A percentile compares a stretch with the other conserved stretches of the same genome.
phyloP scores from a whole-genome alignment of 768 basidiomycete species.

The Pisolithus marmoratus region DNA sequence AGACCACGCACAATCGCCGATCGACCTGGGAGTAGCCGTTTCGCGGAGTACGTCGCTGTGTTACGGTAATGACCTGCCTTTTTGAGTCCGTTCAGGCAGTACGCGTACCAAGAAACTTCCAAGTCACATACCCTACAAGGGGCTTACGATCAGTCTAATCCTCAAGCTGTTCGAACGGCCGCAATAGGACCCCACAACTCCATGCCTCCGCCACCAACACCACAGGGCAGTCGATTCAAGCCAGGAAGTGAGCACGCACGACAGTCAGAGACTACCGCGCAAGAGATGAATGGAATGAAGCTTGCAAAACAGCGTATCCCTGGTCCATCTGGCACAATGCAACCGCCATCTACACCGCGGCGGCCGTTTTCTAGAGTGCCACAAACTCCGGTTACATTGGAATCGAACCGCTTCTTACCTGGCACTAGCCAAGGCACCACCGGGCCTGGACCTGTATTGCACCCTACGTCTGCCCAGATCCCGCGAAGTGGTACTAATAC shows the following conservation, averaged over 20 bases:
- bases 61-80: conserved; percentile 12
- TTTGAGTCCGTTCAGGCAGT: conserved; percentile 46
- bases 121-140: conserved; percentile 35
- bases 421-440: conserved; percentile 19
- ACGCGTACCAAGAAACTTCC: conserved; percentile 50
- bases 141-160: conserved; percentile 39
- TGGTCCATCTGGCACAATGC: conserved; percentile 34
- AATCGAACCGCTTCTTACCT: conserved; percentile 30
- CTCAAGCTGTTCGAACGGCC: conserved; percentile 30
- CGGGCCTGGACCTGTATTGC: conserved; percentile 13
- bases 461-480: conserved; percentile 19
- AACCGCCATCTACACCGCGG: conserved; percentile 49
- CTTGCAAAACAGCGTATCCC: conserved; percentile 18
- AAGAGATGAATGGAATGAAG: not conserved
- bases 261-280: conserved; percentile 8
- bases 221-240: conserved; percentile 20
- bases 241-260: conserved; percentile 15
- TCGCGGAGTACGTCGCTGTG: conserved; percentile 37
- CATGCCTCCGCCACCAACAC: conserved; percentile 27
- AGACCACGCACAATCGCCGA: conserved; percentile 14
- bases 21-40: conserved; percentile 46
- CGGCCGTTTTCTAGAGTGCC: conserved; percentile 19
- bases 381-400: conserved; percentile 18
- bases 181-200: conserved; percentile 23
- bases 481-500: not conserved